Percentiles rank a stretch among this genome's conserved stretches.
Evolutionary conservation across 2,329 filamentous ascomycete genomes (phyloP).

Genomic region (Penicillium sp.): DNA sequence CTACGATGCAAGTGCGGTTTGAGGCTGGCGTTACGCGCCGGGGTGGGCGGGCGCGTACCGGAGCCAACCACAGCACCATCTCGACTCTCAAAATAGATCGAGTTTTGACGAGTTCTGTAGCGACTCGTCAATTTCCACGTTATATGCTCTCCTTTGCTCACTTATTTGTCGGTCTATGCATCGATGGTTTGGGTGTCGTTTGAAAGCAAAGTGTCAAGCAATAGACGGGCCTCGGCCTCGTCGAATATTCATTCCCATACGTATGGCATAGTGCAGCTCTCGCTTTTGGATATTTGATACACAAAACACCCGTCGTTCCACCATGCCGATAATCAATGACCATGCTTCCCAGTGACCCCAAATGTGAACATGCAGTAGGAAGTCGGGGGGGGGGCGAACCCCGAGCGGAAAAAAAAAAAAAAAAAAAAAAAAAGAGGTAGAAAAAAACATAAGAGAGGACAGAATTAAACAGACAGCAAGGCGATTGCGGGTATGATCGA

Average conservation of each 20-base stretch:
- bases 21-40: constrained; percentile 18
- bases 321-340: constrained; percentile 6
- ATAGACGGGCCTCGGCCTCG: not conserved
- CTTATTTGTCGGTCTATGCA: not conserved
- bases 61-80: constrained; percentile 4
- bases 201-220: not conserved
- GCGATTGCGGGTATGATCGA: constrained; percentile 24
- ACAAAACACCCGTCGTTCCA: constrained; percentile 7
- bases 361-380: constrained; percentile 18
- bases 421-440: constrained; percentile 4
- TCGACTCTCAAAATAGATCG: constrained; percentile 16
- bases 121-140: not conserved
- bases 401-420: constrained; percentile 1
- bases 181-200: not conserved
- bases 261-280: constrained; percentile 2
- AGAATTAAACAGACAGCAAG: constrained; percentile 1
- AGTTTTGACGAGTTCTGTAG: not conserved
- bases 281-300: constrained; percentile 19
- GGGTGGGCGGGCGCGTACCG: constrained; percentile 17
- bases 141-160: not conserved
- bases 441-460: not conserved
- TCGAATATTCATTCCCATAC: not conserved
- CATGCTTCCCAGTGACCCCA: constrained; percentile 12
- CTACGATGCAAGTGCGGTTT: constrained; percentile 8
- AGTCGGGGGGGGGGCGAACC: constrained; percentile 5